phyloP scores from a whole-genome alignment of 2,329 filamentous ascomycete species.

The Elsinoe necatrix region DNA sequence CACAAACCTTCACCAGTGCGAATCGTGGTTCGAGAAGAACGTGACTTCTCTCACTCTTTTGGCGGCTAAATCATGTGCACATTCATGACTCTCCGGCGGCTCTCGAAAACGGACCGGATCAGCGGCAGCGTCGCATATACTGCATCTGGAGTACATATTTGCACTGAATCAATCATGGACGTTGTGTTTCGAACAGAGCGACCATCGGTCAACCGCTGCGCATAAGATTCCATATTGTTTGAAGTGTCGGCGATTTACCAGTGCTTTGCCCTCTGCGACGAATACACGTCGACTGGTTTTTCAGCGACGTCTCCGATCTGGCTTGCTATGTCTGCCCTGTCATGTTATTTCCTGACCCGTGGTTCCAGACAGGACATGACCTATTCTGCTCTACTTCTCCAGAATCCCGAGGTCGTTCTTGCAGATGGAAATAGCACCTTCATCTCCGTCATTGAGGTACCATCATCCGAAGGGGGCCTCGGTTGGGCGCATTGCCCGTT shows the following conservation, averaged over 20 bases:
- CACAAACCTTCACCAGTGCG: neutral
- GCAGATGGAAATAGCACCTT: neutral
- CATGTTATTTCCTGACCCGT: neutral
- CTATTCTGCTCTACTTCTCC: neutral
- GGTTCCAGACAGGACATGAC: neutral
- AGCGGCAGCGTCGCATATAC: neutral
- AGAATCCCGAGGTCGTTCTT: neutral
- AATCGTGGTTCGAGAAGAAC: neutral
- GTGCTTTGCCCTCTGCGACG: neutral
- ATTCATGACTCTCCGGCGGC: constrained; percentile 4
- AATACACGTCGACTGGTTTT: constrained; percentile 5
- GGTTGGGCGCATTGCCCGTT: no score
- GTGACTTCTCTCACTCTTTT: neutral
- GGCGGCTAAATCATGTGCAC: constrained; percentile 11
- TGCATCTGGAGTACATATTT: neutral
- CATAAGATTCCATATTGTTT: neutral
- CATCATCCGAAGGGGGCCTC: no score
- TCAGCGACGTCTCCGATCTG: neutral
- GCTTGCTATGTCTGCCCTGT: neutral
- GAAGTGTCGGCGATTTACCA: neutral
- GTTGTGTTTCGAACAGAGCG: constrained; percentile 1
- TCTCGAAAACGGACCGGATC: constrained; percentile 13
- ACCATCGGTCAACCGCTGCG: neutral
- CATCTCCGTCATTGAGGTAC: no score
- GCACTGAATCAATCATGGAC: neutral